A percentile compares a stretch with the other conserved stretches of the same genome.
These are phyloP conservation scores for Tetrahymena malaccensis DNA, from an alignment of 73 alveolate species.

Conservation along the genomic window DNA sequence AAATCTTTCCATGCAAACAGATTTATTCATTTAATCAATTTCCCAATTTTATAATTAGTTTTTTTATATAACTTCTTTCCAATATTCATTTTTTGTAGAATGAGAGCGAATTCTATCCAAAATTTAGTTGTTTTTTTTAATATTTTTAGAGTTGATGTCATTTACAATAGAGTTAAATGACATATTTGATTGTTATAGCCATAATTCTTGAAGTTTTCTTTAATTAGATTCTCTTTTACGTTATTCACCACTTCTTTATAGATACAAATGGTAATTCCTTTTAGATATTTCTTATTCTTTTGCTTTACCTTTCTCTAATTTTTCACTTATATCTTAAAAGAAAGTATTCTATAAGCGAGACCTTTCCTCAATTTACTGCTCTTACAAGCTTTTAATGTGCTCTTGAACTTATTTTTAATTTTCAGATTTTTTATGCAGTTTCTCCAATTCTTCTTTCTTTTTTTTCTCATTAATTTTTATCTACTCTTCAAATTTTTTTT, in stretches of 20 bases:
- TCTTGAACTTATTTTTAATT: neutral
- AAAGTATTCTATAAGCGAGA: neutral
- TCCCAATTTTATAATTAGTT: neutral
- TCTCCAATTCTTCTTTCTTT: neutral
- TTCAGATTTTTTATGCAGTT: neutral
- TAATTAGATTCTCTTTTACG: neutral
- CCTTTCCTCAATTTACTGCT: neutral
- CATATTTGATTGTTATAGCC: neutral
- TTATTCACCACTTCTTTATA: neutral
- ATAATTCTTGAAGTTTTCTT: neutral
- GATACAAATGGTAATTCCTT: neutral
- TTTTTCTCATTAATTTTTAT: neutral
- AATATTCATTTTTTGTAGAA: neutral
- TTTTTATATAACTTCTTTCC: neutral
- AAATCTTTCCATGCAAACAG: neutral
- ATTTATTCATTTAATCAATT: neutral
- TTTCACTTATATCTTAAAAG: neutral
- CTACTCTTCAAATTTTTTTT: neutral
- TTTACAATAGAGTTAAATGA: neutral
- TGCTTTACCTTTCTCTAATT: neutral
- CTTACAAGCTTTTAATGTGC: neutral
- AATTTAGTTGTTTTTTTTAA: neutral
- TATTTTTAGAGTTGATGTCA: neutral
- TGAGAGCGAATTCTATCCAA: neutral
- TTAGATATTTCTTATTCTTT: neutral